Percentiles rank a stretch among this genome's conserved stretches.
Evolutionary conservation across 306 rosid genomes (phyloP).

Genomic region (Trifolium fragiferum): DNA sequence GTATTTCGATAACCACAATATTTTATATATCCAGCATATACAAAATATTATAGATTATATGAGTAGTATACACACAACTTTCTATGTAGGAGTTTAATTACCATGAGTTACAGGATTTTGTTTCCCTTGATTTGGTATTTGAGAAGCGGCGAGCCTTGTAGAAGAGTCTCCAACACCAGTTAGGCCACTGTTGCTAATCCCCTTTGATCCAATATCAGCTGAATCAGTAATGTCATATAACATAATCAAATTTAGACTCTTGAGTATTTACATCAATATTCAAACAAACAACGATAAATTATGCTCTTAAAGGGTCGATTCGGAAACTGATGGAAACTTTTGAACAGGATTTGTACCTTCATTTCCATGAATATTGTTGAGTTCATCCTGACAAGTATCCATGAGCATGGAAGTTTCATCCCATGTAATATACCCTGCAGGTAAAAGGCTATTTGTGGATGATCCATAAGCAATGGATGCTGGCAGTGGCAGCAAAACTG

Average conservation of each 20-base stretch:
- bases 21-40: neutral
- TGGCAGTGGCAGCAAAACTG: conserved; percentile 78
- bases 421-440: conserved; percentile 69
- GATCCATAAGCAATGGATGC: conserved; percentile 76
- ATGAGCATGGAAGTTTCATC: conserved; percentile 68
- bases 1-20: neutral
- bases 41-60: neutral
- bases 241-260: conserved; percentile 34
- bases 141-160: conserved; percentile 48
- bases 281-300: conserved; percentile 8
- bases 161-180: conserved; percentile 60
- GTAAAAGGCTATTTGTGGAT: conserved; percentile 52
- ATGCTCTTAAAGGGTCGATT: too few relatives aligned
- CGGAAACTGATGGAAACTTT: too few relatives aligned
- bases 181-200: conserved; percentile 50
- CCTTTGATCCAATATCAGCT: conserved; percentile 83
- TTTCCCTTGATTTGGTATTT: conserved; percentile 60
- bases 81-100: conserved; percentile 46
- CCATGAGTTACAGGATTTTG: conserved; percentile 68
- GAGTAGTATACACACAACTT: neutral
- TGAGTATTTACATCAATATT: neutral
- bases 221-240: conserved; percentile 64
- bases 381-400: conserved; percentile 63
- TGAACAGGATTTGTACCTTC: conserved; percentile 51
- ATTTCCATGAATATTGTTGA: conserved; percentile 51